Percentiles rank a stretch among this genome's conserved stretches.
Evolutionary conservation across 352 stramenopile species (phyloP).

Genomic region (Detonula confervacea): DNA sequence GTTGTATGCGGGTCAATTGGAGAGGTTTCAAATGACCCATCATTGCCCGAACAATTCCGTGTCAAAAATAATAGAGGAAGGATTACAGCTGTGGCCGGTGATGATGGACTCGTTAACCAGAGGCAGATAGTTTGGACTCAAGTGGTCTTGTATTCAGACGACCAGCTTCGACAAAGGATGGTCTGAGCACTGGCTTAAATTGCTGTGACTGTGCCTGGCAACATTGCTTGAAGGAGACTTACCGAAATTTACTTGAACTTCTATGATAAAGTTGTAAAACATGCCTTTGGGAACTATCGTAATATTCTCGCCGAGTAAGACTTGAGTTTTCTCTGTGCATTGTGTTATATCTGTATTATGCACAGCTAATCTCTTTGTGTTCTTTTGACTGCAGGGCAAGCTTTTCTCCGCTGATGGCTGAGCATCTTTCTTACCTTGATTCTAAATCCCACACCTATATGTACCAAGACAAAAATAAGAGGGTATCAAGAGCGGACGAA

Average conservation of each 20-base stretch:
- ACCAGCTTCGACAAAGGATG: conserved; percentile 34
- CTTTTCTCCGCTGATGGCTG: conserved; percentile 71
- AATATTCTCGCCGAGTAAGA: conserved; percentile 66
- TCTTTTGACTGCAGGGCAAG: neutral
- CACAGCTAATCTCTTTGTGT: neutral
- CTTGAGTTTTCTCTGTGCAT: too few species aligned
- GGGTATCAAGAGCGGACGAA: conserved; percentile 63
- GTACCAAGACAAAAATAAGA: conserved; percentile 45
- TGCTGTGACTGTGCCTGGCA: conserved; percentile 47
- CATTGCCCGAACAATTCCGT: conserved; percentile 39
- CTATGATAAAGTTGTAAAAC: conserved; percentile 81
- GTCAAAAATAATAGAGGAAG: conserved; percentile 38
- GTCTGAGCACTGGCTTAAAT: conserved; percentile 67
- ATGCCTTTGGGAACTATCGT: conserved; percentile 81
- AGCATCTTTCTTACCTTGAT: conserved; percentile 69
- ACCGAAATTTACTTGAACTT: conserved; percentile 67
- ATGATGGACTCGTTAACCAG: conserved; percentile 55
- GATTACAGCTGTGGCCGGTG: too few species aligned
- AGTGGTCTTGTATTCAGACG: conserved; percentile 14
- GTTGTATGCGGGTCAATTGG: conserved; percentile 56
- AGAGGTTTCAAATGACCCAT: conserved; percentile 48
- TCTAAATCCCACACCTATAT: conserved; percentile 66
- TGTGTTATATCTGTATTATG: neutral
- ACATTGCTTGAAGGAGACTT: conserved; percentile 20
- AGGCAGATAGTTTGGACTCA: conserved; percentile 47